These are phyloP conservation scores for Leptographium radiaticola DNA, from an alignment of 2,329 filamentous ascomycete species.

Conservation along the genomic window DNA sequence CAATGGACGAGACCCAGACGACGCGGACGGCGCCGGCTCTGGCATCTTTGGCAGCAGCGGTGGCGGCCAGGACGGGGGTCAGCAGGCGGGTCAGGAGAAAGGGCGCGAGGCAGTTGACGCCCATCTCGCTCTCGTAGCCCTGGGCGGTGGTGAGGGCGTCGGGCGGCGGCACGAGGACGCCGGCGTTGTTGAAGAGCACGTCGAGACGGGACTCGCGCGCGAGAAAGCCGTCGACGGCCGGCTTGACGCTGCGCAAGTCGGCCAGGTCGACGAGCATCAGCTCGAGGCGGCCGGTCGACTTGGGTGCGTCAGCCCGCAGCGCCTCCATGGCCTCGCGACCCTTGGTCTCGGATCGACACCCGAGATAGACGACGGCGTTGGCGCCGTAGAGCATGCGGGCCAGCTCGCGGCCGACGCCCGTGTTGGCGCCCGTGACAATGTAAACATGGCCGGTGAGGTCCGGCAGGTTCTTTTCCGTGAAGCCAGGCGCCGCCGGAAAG, in stretches of 20 bases:
- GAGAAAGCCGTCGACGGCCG: constrained; percentile 17
- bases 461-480: background rate
- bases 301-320: constrained; percentile 20
- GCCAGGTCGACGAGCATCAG: constrained; percentile 27
- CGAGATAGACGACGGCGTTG: constrained; percentile 37
- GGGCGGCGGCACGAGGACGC: constrained; percentile 18
- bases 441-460: constrained; percentile 8
- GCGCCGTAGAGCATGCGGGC: constrained; percentile 34
- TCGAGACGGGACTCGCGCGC: constrained; percentile 19
- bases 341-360: constrained; percentile 27
- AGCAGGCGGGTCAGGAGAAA: constrained; percentile 15
- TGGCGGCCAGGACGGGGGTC: constrained; percentile 10
- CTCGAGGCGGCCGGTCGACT: constrained; percentile 19
- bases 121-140: constrained; percentile 13
- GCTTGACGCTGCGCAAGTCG: constrained; percentile 17
- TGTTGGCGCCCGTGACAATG: constrained; percentile 31
- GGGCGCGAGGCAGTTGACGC: constrained; percentile 14
- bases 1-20: constrained; percentile 12
- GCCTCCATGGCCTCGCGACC: constrained; percentile 24
- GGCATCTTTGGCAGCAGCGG: constrained; percentile 2
- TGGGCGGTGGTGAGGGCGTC: constrained; percentile 16
- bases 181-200: constrained; percentile 26
- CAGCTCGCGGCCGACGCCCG: constrained; percentile 32
- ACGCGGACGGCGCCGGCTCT: constrained; percentile 9
- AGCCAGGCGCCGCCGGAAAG: background rate